phyloP scores from a whole-genome alignment of 2,329 filamentous ascomycete genomes.

The Incumbomyces delicatus region DNA sequence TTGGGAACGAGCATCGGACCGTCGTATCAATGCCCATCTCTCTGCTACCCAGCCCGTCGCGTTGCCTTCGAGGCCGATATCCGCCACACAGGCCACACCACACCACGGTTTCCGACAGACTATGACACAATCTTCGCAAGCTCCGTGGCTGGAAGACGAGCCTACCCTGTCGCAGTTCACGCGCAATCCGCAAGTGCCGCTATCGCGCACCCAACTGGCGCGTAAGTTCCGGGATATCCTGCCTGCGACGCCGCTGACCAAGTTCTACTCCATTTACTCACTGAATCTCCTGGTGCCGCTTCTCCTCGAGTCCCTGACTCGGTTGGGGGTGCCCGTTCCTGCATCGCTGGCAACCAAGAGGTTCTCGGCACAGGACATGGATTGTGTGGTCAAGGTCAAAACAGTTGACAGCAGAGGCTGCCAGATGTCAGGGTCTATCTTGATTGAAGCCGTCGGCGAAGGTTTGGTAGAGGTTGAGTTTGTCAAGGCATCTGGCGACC shows the following conservation, averaged over 20 bases:
- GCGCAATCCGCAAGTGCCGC: slow-evolving; percentile 62
- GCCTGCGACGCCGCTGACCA: slow-evolving; percentile 73
- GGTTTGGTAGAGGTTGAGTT: slow-evolving; percentile 79
- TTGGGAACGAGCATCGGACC: slow-evolving; percentile 61
- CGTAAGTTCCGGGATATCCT: slow-evolving; percentile 84
- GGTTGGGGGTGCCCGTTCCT: slow-evolving; percentile 63
- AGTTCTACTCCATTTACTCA: slow-evolving; percentile 80
- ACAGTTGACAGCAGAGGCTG: slow-evolving; percentile 49
- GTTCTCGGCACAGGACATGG: slow-evolving; percentile 39
- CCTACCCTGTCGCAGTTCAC: slow-evolving; percentile 79
- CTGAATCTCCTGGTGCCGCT: slow-evolving; percentile 67
- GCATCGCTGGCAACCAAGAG: slow-evolving; percentile 26
- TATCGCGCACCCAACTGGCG: slow-evolving; percentile 81
- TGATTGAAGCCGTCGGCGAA: slow-evolving; percentile 36
- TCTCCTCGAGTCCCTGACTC: slow-evolving; percentile 70
- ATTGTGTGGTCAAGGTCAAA: slow-evolving; percentile 60
- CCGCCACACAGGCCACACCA: slow-evolving; percentile 40
- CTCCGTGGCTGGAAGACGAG: slow-evolving; percentile 61
- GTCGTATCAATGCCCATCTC: slow-evolving; percentile 39
- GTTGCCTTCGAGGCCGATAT: slow-evolving; percentile 14
- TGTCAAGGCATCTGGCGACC: slow-evolving; percentile 90
- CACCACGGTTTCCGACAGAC: background rate
- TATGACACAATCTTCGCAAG: slow-evolving; percentile 26
- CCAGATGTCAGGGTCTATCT: slow-evolving; percentile 34
- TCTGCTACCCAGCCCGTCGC: slow-evolving; percentile 16